These are phyloP conservation scores for Eucalyptus paniculata DNA, from an alignment of 345 rosid genomes.

Conservation along the genomic window DNA sequence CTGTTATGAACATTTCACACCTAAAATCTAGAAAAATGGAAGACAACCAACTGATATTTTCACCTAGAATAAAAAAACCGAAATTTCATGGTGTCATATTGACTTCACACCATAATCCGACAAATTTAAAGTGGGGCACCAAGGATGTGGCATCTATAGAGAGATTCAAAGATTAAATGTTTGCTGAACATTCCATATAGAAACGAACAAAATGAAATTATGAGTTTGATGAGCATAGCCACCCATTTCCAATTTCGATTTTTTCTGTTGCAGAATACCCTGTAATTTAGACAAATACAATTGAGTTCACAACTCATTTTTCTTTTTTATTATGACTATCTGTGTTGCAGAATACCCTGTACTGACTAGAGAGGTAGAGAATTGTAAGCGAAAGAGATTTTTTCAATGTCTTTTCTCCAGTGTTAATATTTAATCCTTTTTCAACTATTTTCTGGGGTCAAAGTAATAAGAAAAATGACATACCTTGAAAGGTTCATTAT, in stretches of 20 bases:
- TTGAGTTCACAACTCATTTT: neutral
- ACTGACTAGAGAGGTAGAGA: neutral
- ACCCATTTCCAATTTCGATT: neutral
- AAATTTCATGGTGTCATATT: neutral
- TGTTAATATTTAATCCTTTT: neutral
- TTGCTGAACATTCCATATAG: neutral
- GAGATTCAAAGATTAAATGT: neutral
- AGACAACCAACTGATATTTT: neutral
- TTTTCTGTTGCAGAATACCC: neutral
- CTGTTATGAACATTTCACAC: neutral
- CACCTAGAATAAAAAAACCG: neutral
- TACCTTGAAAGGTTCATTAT: slow-evolving; percentile 76
- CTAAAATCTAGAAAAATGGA: neutral
- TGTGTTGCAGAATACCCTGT: neutral
- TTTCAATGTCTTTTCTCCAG: neutral
- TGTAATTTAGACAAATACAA: neutral
- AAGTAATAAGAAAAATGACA: neutral
- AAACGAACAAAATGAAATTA: neutral
- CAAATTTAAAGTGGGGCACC: neutral
- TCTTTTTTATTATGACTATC: neutral
- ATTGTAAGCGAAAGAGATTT: neutral
- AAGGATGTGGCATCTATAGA: neutral
- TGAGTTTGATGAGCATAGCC: neutral
- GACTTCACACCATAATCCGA: neutral
- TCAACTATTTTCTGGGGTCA: neutral